Base-by-base conservation (phyloP, 352 stramenopile genomes). In the Aphanomyces astaci region DNA sequence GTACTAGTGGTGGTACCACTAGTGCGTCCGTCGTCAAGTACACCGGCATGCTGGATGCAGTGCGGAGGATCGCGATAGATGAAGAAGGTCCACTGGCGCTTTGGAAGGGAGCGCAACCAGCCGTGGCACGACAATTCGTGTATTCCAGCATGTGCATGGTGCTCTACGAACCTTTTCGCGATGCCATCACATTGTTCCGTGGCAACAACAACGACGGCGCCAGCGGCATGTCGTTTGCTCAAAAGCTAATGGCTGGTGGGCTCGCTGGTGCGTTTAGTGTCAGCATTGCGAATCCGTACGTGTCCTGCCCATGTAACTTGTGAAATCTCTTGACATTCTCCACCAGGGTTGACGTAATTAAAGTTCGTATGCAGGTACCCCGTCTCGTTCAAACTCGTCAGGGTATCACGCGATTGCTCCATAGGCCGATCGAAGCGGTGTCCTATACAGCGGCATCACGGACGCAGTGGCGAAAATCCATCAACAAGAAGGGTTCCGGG, bases 81-180 rank as follows among this genome's bases (percentile, higher is more conserved):
- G 85, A 95, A n/a, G n/a, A n/a, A 73, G 86, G 86, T 1, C 63
- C 74, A 1, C 66, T 69, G 0, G 80, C 78, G 53, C 78, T 93
- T 43, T 95, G 84, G 84, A 92, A 92, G 36, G 87, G 87, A 10
- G 78, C 77, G 22, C 87, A 78, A n/a, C 84, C 86, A 0, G 87
- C 87, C 22, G 76, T 95, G 15, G 66, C 91, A 70, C 81, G 87
- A 24, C 87, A 95, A 72, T 82, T 95, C 25, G 88, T 82, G 65
- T 95, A 94, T 75, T 92, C 84, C 57, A 94, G 86, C 73, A 87
- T 92, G 64, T 90, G 77, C 60, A 93, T 93, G 81, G 80, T 92
- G 56, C 75, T 93, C 3, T 95, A 95, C 74, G 84, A 94, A 66
- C 87, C 86, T 7, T 63, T 95, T 63, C 83, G 86, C 52, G 86